Base-by-base conservation (phyloP, 2,329 filamentous ascomycete species). In the Torrubiellomyces zombiae region DNA sequence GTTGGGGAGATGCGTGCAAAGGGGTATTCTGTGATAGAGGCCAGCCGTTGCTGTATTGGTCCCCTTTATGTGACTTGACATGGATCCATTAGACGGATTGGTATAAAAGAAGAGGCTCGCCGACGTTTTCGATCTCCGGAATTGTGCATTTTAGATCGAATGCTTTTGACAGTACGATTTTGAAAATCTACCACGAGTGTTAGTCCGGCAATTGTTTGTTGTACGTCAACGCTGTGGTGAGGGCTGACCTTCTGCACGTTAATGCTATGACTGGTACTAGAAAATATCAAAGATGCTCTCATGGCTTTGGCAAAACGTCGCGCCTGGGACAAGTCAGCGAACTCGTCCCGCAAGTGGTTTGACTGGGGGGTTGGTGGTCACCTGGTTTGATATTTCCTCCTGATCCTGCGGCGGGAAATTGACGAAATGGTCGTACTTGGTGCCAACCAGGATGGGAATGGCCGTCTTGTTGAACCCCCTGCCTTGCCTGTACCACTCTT, bases 81-180 rank as follows among this genome's bases (percentile, higher is more conserved):
- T 9, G 9, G 20, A 14, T 15, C 11, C 11, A 31, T 49, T 38
- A 53, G 27, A 53, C 50, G 24, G 69, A 73, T 51, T 85, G 79
- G 48, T 98, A 98, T 36, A 98, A 68, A 23, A 98, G 65, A 25
- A 98, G 63, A 13, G 89, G 89, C 55, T 98, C 89, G 54, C 89
- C 89, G 29, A 94, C 77, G 50, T 95, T 91, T 56, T 94, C 86
- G 52, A 98, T 95, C 55, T 98, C 89, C 23, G 89, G 89, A 46
- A 98, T 95, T 16, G 89, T 98, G 61, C 89, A 98, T 53, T 94
- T 94, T 30, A 98, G 67, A 50, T 98, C 89, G 48, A 98, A 98
- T 2, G 89, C 89, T 56, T 98, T 98, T 35, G 86, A 93, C 14
- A 98, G 67, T 29, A 98, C 89, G 41, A 98, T 98, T 55, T 98